Conservation (phyloP, 208 protist genomes). For the Naegleria fowleri region DNA sequence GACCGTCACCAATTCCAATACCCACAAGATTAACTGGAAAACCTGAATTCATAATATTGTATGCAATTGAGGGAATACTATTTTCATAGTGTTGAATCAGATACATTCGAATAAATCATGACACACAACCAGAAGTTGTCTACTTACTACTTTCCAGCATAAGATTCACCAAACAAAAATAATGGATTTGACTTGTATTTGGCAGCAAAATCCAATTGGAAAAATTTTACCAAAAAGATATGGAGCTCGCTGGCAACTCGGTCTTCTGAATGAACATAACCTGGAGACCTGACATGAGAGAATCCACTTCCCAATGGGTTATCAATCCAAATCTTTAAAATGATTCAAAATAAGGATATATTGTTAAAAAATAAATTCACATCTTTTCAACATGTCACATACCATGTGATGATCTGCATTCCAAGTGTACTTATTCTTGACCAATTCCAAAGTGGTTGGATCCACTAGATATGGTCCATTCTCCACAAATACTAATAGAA, state of each 20-base stretch:
- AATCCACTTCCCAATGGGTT: conserved; percentile 79
- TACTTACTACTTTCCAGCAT: conserved; percentile 74
- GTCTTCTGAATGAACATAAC: conserved; percentile 61
- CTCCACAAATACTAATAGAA: conserved; percentile 46
- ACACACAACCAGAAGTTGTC: no score
- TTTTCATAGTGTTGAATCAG: background rate
- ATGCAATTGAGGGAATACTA: background rate
- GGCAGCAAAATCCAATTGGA: conserved; percentile 51
- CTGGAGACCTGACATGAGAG: conserved; percentile 52
- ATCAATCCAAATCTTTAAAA: conserved; percentile 50
- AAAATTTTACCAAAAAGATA: conserved; percentile 52
- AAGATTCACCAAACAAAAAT: conserved; percentile 71
- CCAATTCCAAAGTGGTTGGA: conserved; percentile 7
- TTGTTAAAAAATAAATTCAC: background rate
- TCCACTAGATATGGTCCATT: conserved; percentile 72
- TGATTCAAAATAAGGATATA: background rate
- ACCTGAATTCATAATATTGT: background rate
- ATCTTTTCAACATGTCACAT: conserved; percentile 40
- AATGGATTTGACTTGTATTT: conserved; percentile 55
- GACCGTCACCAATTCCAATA: background rate
- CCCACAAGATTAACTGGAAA: background rate
- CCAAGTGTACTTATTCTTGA: conserved; percentile 52
- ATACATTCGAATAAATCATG: conserved; percentile 47
- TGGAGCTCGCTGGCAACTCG: conserved; percentile 76
- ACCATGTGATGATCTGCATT: conserved; percentile 71